These are phyloP conservation scores for Poa annua DNA, from an alignment of 176 grass and related monocot genomes.

Conservation along the genomic window DNA sequence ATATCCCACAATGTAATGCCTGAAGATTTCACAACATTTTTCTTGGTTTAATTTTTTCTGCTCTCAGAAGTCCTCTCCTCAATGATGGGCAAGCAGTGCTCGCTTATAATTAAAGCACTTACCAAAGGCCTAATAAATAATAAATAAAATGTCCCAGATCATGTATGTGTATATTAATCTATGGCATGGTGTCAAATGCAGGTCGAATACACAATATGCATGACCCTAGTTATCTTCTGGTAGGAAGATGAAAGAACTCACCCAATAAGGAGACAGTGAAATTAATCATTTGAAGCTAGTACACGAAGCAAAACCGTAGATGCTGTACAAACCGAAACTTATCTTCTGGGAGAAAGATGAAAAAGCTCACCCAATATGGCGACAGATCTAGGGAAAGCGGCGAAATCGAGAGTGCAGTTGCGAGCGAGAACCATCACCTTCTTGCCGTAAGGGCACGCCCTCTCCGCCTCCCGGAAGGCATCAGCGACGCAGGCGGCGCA, in stretches of 20 bases:
- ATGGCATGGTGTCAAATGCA: not conserved
- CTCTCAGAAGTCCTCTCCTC: not conserved
- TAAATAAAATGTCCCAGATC: not conserved
- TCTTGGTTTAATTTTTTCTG: not conserved
- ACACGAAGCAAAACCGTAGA: not conserved
- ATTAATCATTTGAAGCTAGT: no score
- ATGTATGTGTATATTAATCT: not conserved
- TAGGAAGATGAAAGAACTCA: no score
- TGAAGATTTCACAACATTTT: not conserved
- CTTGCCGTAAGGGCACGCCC: conserved; percentile 11
- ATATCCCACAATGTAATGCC: not conserved
- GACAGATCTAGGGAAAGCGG: not conserved
- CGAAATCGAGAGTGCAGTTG: conserved; percentile 18
- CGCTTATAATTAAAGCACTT: not conserved
- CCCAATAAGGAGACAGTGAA: no score
- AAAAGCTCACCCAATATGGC: not conserved
- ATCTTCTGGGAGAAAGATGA: not conserved
- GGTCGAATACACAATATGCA: not conserved
- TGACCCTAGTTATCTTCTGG: not conserved
- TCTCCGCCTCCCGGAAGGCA: conserved; percentile 32
- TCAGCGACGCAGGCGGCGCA: conserved; percentile 35
- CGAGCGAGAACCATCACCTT: not conserved
- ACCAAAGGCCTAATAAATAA: not conserved
- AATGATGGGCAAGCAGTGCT: no score
- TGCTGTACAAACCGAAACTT: not conserved